Evolutionary conservation across 768 basidiomycete species (phyloP), one percentile per base, ranked within the genome.

Genomic region (Trametes gibbosa): DNA sequence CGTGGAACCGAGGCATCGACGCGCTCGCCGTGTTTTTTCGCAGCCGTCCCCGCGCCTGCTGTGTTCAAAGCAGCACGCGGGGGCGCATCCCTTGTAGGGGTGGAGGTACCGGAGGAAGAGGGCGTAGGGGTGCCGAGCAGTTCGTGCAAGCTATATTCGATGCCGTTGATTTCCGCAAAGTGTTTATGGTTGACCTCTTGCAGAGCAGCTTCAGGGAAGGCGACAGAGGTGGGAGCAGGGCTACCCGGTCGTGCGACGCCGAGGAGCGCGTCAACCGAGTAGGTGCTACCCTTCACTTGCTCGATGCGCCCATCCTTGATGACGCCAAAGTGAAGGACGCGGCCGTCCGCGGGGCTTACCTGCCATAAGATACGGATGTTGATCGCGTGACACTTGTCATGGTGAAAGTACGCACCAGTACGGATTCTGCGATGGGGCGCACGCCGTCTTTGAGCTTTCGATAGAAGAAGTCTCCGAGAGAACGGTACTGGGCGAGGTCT

Each of bases 211-310:
- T 73, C 76, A 32, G 75, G 74, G 62, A 76, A 78, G 2, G 79
- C 72, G 48, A 80, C 65, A 24, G 77, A 62, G 19, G 74, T 73
- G 19, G 78, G 73, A 1, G 78, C 69, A 4, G 75, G 72, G 8
- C 82, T 74, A 17, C 72, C 70, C 0, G 80, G 76, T 7, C 76
- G 76, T 57, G 89, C 84, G 32, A 87, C 80, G 37, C 97, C 97
- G 16, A 99, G 84, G 0, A 99, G 79, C 0, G 95, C 95, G 61
- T 97, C 91, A 13, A 99, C 82, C 1, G 95, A 97, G 69, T 99
- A 99, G 0, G 94, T 97, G 63, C 96, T 89, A 16, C 97, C 97
- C 74, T 99, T 99, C 69, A 99, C 92, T 73, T 98, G 95, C 70
- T 97, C 95, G 51, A 99, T 92, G 25, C 84, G 84, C 49, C 84